Evolutionary conservation across 1,284 basidiomycete species (phyloP).

Genomic region (Pseudozyma tsukubaensis): DNA sequence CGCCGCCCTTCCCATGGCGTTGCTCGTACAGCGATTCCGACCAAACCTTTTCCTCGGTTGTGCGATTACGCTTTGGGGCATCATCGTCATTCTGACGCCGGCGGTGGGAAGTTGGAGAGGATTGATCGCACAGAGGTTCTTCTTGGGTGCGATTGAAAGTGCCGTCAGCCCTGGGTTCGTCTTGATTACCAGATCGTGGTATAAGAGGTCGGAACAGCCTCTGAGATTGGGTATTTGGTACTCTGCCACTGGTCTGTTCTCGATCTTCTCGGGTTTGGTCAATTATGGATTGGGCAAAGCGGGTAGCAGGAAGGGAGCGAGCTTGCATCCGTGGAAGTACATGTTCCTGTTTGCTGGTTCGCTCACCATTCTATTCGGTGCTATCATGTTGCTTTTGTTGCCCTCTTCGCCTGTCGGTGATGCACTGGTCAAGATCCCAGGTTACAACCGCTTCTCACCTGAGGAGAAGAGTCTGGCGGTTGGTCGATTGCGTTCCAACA

Average conservation of each 20-base stretch:
- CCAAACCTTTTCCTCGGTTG: slow-evolving; percentile 64
- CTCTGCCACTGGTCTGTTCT: slow-evolving; percentile 71
- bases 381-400: slow-evolving; percentile 70
- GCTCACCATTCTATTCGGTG: slow-evolving; percentile 71
- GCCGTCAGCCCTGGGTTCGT: slow-evolving; percentile 72
- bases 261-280: slow-evolving; percentile 70
- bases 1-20: slow-evolving; percentile 70
- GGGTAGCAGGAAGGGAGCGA: slow-evolving; percentile 57
- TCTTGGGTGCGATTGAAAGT: slow-evolving; percentile 63
- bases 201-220: slow-evolving; percentile 68
- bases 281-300: slow-evolving; percentile 71
- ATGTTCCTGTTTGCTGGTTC: slow-evolving; percentile 72
- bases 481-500: slow-evolving; percentile 67
- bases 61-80: slow-evolving; percentile 70
- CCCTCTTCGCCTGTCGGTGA: slow-evolving; percentile 70
- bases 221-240: slow-evolving; percentile 71
- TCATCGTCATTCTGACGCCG: slow-evolving; percentile 71
- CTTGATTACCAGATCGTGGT: slow-evolving; percentile 72
- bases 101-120: slow-evolving; percentile 69
- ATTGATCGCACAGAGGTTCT: slow-evolving; percentile 71
- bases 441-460: slow-evolving; percentile 54
- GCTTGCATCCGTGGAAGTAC: slow-evolving; percentile 71
- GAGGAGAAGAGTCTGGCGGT: slow-evolving; percentile 63
- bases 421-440: slow-evolving; percentile 44
- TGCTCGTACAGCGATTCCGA: slow-evolving; percentile 71